Percentiles rank a stretch among this genome's conserved stretches.
Evolutionary conservation across 192 early-diverging fungal genomes (phyloP).

Genomic region (Rhizoclosmatium globosum): DNA sequence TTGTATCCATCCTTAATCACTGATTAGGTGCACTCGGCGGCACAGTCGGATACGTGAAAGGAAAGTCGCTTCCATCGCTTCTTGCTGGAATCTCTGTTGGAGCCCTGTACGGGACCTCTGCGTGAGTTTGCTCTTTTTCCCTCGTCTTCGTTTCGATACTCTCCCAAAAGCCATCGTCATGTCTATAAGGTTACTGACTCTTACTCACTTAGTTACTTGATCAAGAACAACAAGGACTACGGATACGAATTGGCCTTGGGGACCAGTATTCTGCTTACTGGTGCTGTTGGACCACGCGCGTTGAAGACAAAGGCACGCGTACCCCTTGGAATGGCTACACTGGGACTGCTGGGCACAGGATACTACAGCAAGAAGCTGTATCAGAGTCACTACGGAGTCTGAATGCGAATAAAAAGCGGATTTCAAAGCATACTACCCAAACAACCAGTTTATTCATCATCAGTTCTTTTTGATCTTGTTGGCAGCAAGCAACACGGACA

Average conservation of each 20-base stretch:
- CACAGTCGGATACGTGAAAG: constrained; percentile 47
- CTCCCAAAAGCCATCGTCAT: background rate
- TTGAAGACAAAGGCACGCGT: constrained; percentile 46
- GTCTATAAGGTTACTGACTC: background rate
- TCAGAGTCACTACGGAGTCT: constrained; percentile 23
- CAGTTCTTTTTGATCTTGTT: background rate
- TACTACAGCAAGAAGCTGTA: constrained; percentile 27
- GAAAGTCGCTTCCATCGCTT: constrained; percentile 50
- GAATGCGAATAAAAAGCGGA: background rate
- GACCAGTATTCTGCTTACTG: constrained; percentile 48
- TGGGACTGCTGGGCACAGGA: constrained; percentile 12
- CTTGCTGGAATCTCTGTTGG: constrained; percentile 58
- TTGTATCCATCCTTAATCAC: background rate
- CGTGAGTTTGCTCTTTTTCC: constrained; percentile 30
- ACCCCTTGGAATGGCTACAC: constrained; percentile 42
- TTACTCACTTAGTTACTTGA: constrained; percentile 44
- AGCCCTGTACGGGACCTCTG: constrained; percentile 50
- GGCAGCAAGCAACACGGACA: background rate
- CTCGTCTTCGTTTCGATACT: background rate
- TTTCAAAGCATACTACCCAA: background rate
- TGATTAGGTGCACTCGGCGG: constrained; percentile 50
- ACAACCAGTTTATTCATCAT: background rate
- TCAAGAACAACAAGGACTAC: constrained; percentile 55
- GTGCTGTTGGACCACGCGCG: constrained; percentile 53
- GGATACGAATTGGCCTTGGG: constrained; percentile 55